Conservation (phyloP, 768 basidiomycete genomes). For the Rubroboletus pulcherrimus region DNA sequence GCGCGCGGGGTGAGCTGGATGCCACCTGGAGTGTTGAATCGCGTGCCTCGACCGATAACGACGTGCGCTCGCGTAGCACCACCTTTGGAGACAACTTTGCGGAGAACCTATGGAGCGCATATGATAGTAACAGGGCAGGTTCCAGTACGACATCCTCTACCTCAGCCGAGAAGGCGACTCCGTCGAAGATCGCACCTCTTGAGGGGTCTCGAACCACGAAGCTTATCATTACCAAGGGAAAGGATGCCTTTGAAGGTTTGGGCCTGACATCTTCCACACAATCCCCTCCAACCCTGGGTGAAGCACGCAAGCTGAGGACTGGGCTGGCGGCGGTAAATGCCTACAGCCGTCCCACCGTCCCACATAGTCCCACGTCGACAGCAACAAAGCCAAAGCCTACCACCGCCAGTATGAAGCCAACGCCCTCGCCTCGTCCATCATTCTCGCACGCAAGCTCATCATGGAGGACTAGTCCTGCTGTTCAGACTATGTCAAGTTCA, state of each 20-base stretch:
- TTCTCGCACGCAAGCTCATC: conserved; percentile 13
- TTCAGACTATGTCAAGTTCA: conserved; percentile 33
- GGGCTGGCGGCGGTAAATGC: conserved; percentile 56
- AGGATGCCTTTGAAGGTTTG: conserved; percentile 79
- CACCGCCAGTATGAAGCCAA: conserved; percentile 16
- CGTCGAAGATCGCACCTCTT: conserved; percentile 25
- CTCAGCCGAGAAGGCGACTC: conserved; percentile 13
- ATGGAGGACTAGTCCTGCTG: conserved; percentile 17
- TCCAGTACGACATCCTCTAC: conserved; percentile 1
- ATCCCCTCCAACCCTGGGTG: conserved; percentile 66
- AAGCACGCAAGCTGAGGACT: conserved; percentile 68
- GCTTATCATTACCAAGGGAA: conserved; percentile 38
- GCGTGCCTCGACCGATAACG: conserved; percentile 20
- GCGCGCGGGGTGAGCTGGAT: conserved; percentile 21
- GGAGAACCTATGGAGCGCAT: conserved; percentile 52
- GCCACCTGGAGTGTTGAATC: conserved; percentile 42
- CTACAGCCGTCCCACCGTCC: conserved; percentile 22
- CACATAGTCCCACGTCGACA: conserved; percentile 14
- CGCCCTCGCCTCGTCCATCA: conserved; percentile 31
- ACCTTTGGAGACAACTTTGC: conserved; percentile 68
- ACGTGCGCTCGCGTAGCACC: conserved; percentile 21
- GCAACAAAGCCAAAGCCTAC: conserved; percentile 20
- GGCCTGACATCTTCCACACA: conserved; percentile 46
- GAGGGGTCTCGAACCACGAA: conserved; percentile 33
- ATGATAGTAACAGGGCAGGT: conserved; percentile 32